Base-by-base conservation (phyloP, 192 early-diverging fungal genomes). In the Coemansia reversa region DNA sequence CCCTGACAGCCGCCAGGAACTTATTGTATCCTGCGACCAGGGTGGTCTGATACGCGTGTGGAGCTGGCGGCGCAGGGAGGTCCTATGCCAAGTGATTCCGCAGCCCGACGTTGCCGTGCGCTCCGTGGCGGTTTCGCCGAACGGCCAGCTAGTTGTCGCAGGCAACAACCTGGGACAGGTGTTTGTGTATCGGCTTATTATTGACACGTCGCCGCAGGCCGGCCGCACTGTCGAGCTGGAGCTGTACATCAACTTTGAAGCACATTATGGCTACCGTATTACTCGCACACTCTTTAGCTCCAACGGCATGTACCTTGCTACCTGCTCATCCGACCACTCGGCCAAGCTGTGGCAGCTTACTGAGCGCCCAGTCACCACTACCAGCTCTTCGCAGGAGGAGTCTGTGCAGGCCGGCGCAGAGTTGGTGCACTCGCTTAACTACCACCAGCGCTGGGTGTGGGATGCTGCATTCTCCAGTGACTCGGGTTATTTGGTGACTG, bases 381-480 rank as follows among this genome's bases (percentile, higher is more conserved):
- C 60, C 11, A 51, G 47, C 8, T 63, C 70, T 19, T 30, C 55
- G 19, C 29, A 55, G 19, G 74, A 76, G 5, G 70, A 70, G 32
- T 23, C 57, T 3, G 49, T 61, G 11, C 67, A 65, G 51, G 59
- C 71, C 0, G 69, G 69, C 5, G 74, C 72, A 2, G 75, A 66
- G 47, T 62, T 77, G 22, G 65, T 77, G 47, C 75, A 77, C 51
- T 35, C 58, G 52, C 66, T 82, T 0, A 39, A 29, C 12, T 74
- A 82, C 57, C 80, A 82, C 70, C 50, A 63, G 16, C 63, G 74
- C 39, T 82, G 80, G 80, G 80, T 82, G 22, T 82, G 80, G 80
- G 80, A 82, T 49, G 80, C 75, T 1, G 75, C 71, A 25, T 82
- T 77, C 28, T 74, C 70, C 6, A 77, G 75, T 58, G 75, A 82